Evolutionary conservation across 495 filamentous ascomycete species (phyloP).

Genomic region (Neurospora sp.): DNA sequence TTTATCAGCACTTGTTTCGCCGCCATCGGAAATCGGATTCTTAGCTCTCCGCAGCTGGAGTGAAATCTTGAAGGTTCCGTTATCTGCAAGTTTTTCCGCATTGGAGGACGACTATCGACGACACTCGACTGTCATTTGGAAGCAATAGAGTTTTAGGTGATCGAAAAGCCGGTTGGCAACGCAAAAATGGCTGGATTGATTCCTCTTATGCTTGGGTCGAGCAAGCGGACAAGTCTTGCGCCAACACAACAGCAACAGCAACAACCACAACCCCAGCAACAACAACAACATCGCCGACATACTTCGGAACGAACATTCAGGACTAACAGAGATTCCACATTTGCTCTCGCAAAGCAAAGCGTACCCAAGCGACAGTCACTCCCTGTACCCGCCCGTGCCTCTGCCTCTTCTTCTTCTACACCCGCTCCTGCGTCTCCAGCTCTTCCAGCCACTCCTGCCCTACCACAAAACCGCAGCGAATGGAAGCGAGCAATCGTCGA

Average conservation of each 20-base stretch:
- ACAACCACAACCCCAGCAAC: conserved; percentile 1
- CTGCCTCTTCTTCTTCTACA: not conserved
- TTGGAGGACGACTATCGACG: not conserved
- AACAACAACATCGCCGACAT: conserved; percentile 1
- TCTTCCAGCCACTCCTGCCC: conserved; percentile 4
- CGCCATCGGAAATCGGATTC: not conserved
- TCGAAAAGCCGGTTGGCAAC: not conserved
- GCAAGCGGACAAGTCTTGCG: conserved; percentile 16
- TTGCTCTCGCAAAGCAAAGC: not conserved
- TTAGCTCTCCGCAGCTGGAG: not conserved
- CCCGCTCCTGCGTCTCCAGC: not conserved
- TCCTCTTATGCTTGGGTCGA: conserved; percentile 22
- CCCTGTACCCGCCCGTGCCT: conserved; percentile 5
- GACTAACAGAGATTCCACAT: conserved; percentile 3
- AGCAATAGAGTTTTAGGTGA: not conserved
- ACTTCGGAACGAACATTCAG: conserved; percentile 3
- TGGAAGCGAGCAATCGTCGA: conserved; percentile 36
- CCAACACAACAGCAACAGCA: conserved; percentile 2
- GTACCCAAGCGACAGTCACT: conserved; percentile 15
- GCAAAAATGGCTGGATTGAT: conserved; percentile 15
- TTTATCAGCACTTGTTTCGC: not conserved
- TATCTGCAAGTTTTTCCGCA: not conserved
- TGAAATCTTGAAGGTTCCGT: not conserved
- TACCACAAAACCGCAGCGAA: conserved; percentile 25
- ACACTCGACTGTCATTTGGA: not conserved